These are phyloP conservation scores for Gamarada debralockiae DNA, from an alignment of 495 filamentous ascomycete species.

Conservation along the genomic window DNA sequence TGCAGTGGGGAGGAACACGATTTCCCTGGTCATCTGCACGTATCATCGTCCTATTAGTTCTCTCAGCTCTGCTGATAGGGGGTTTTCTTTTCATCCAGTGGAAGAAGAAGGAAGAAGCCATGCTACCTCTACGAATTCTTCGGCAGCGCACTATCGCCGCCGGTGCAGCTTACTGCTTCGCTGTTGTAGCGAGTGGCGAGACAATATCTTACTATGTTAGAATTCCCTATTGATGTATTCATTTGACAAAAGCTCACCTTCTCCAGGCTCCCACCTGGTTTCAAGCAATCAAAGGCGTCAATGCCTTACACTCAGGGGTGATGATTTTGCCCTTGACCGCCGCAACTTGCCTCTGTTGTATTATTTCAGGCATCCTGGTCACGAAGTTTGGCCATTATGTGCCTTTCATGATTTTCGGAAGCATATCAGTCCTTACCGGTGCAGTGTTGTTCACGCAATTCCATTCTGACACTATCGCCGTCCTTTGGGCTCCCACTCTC, in stretches of 20 bases:
- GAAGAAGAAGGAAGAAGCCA: constrained; percentile 65
- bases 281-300: background rate
- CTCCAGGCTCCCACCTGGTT: background rate
- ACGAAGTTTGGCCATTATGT: background rate
- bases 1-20: constrained; percentile 41
- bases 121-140: constrained; percentile 68
- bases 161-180: constrained; percentile 53
- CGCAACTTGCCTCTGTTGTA: background rate
- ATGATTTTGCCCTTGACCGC: background rate
- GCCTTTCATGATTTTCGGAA: background rate
- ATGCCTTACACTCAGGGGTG: background rate
- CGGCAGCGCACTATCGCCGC: constrained; percentile 67
- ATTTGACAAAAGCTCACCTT: no score
- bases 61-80: constrained; percentile 58
- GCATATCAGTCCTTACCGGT: background rate
- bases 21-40: constrained; percentile 35
- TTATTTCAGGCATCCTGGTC: background rate
- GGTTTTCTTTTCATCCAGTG: constrained; percentile 62
- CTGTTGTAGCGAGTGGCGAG: constrained; percentile 30
- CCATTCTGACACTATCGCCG: background rate
- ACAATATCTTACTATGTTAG: no score
- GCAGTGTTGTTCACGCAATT: background rate
- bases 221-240: no score
- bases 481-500: background rate
- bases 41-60: constrained; percentile 40